Evolutionary conservation across 805 yeast genomes (phyloP), one percentile per base, ranked within the genome.

Genomic region (Isabelozyma gotoi): DNA sequence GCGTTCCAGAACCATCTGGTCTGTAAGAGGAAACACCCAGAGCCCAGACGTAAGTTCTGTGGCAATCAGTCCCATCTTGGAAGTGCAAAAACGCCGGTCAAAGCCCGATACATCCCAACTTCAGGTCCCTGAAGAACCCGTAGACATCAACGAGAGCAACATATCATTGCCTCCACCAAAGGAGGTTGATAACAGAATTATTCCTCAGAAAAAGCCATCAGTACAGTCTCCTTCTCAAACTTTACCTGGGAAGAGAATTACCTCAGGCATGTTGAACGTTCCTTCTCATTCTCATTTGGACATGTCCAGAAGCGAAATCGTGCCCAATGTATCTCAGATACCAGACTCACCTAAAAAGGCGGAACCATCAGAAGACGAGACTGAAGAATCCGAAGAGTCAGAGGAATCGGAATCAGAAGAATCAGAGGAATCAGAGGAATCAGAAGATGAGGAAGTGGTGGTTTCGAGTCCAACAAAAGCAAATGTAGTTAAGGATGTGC

Each of bases 261-360:
- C 75, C 7, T 68, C 74, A 1, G 76, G 76, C 3, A 71, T 71
- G 76, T 56, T 71, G 20, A 58, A 49, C 27, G 53, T 59, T 14
- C 75, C 76, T 1, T 51, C 58, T 7, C 66, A 60, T 31, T 44
- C 67, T 1, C 62, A 55, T 41, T 38, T 59, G n/a, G 66, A 60
- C 29, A 24, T 24, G 29, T 24, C 29, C 8, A 24, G 12, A 24
- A 24, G 10, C 12, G 29, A 24, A 5, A 24, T 7, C 12, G 29
- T 24, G 10, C 10, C 29, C 7, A n/a, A n/a, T n/a, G n/a, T n/a
- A n/a, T n/a, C n/a, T n/a, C n/a, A n/a, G n/a, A n/a, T n/a, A n/a
- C n/a, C n/a, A n/a, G n/a, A n/a, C n/a, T n/a, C n/a, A n/a, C n/a
- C n/a, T n/a, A n/a, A n/a, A n/a, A 24, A 24, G 12, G 29, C 29